Conservation (phyloP, 2,329 filamentous ascomycete genomes). For the Thelonectria olida region DNA sequence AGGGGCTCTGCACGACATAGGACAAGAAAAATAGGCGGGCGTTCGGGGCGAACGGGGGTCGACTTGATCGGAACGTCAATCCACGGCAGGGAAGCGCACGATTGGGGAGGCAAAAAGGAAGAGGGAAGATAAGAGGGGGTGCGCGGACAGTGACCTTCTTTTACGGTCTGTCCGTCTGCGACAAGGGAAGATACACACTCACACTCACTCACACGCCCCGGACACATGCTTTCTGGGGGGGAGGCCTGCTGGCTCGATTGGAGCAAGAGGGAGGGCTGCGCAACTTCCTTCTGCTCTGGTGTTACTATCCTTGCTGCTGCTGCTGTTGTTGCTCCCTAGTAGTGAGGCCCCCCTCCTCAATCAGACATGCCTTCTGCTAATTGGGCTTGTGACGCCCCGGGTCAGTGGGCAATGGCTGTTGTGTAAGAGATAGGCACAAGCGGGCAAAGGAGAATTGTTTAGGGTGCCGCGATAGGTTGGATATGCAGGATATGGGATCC, state of each 20-base stretch:
- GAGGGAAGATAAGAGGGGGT: background rate
- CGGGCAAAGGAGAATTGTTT: background rate
- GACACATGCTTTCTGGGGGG: background rate
- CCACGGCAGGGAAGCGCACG: too few relatives aligned
- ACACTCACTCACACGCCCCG: too few relatives aligned
- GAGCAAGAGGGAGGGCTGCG: background rate
- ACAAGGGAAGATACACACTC: too few relatives aligned
- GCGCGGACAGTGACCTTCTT: background rate
- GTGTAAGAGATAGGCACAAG: background rate
- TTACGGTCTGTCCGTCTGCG: background rate
- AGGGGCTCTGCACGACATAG: conserved; percentile 14
- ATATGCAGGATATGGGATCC: conserved; percentile 35
- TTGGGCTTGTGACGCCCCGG: background rate
- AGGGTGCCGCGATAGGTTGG: conserved; percentile 6
- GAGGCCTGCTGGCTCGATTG: background rate
- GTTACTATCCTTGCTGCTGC: too few relatives aligned
- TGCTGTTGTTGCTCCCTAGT: too few relatives aligned
- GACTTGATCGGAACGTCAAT: too few relatives aligned
- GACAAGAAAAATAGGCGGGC: too few relatives aligned
- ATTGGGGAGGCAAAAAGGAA: background rate
- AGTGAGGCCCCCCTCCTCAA: background rate
- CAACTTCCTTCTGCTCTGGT: too few relatives aligned
- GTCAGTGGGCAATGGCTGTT: background rate
- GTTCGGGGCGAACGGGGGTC: too few relatives aligned
- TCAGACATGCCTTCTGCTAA: background rate